Evolutionary conservation across 202 grass and related monocot species (phyloP).

Genomic region (Musa balbisiana): DNA sequence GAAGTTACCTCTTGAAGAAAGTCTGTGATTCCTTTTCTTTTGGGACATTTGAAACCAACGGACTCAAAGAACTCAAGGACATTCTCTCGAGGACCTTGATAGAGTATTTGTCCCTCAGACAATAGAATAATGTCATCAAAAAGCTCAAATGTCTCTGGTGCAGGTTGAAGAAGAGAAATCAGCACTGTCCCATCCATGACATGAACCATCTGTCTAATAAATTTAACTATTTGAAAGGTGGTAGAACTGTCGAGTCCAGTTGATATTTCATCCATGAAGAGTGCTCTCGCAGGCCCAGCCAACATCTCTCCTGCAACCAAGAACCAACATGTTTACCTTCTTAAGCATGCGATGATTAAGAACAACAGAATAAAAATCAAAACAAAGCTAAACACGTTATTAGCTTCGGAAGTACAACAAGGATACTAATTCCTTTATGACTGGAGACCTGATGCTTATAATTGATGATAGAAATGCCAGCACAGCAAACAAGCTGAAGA

Average conservation of each 20-base stretch:
- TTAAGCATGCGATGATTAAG: not conserved
- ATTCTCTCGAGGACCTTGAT: conserved; percentile 66
- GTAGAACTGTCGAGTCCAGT: conserved; percentile 88
- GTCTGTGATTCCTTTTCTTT: conserved; percentile 69
- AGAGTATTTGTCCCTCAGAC: conserved; percentile 73
- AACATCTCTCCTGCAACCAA: conserved; percentile 74
- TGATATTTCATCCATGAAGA: conserved; percentile 98
- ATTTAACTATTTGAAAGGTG: conserved; percentile 82
- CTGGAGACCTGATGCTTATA: no score
- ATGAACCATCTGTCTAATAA: conserved; percentile 61
- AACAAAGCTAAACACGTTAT: not conserved
- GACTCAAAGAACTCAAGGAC: conserved; percentile 66
- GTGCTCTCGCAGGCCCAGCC: conserved; percentile 61
- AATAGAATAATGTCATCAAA: conserved; percentile 82
- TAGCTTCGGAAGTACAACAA: no score
- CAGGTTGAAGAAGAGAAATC: conserved; percentile 85
- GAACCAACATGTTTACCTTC: not conserved
- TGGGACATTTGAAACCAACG: conserved; percentile 56
- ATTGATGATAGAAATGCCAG: no score
- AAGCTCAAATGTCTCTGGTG: conserved; percentile 87
- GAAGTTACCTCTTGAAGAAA: conserved; percentile 94
- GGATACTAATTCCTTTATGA: no score
- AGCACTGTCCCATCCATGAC: conserved; percentile 71
- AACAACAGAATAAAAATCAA: not conserved
- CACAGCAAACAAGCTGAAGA: no score